A percentile compares a stretch with the other conserved stretches of the same genome.
Evolutionary conservation across 2,329 filamentous ascomycete species (phyloP).

Genomic region (Aureobasidium lini): DNA sequence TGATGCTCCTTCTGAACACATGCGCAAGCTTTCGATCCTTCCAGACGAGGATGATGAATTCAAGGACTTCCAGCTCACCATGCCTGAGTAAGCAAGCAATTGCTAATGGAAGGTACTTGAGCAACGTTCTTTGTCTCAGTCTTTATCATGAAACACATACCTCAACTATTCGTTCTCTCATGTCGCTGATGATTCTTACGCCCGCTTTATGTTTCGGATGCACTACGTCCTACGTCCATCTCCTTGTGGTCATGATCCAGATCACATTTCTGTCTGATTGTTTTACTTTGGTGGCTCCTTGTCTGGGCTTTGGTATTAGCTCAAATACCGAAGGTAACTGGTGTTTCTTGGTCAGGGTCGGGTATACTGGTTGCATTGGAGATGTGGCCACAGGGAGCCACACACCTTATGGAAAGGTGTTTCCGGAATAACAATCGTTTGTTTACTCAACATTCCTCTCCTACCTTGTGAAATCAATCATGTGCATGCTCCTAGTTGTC

Average conservation of each 20-base stretch:
- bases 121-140: not conserved
- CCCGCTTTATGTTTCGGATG: not conserved
- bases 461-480: not conserved
- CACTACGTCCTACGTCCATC: not conserved
- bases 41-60: conserved; percentile 17
- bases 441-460: not conserved
- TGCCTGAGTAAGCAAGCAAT: not conserved
- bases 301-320: not conserved
- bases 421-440: not conserved
- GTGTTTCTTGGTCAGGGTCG: not conserved
- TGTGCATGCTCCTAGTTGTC: no score
- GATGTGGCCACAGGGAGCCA: not conserved
- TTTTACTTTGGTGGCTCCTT: not conserved
- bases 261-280: not conserved
- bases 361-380: not conserved
- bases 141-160: not conserved
- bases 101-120: not conserved
- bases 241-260: not conserved
- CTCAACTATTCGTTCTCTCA: not conserved
- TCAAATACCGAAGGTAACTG: not conserved
- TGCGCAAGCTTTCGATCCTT: conserved; percentile 17
- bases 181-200: conserved; percentile 8
- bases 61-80: conserved; percentile 19
- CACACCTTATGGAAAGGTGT: not conserved
- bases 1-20: not conserved